A percentile compares a stretch with the other conserved stretches of the same genome.
Evolutionary conservation across 148 eudicot genomes (phyloP).

Genomic region (Cornus florida): DNA sequence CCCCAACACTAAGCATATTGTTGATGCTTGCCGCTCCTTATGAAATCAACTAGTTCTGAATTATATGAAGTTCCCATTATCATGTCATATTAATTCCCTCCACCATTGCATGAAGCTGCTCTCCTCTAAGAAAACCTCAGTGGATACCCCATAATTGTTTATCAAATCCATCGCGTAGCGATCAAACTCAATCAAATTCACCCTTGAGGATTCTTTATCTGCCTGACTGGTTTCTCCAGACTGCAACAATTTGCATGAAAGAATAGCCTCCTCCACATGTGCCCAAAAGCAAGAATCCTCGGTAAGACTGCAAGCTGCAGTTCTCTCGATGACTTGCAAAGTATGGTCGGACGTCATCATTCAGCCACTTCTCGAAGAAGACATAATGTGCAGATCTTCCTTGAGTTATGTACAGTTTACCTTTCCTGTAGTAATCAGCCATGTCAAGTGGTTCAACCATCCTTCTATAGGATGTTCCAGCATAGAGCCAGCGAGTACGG

Average conservation of each 20-base stretch:
- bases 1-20: too few relatives aligned
- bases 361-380: constrained; percentile 23
- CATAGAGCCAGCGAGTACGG: too few relatives aligned
- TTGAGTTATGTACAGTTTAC: constrained; percentile 4
- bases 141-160: neutral
- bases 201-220: neutral
- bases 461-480: constrained; percentile 27
- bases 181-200: constrained; percentile 20
- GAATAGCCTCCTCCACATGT: constrained; percentile 34
- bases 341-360: constrained; percentile 4
- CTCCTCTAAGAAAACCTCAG: too few relatives aligned
- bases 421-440: constrained; percentile 31
- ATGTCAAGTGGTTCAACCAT: constrained; percentile 6
- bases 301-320: constrained; percentile 20
- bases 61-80: too few relatives aligned
- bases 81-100: too few relatives aligned
- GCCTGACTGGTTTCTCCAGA: neutral
- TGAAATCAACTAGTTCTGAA: too few relatives aligned
- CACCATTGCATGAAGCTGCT: too few relatives aligned
- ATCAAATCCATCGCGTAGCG: constrained; percentile 1
- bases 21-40: too few relatives aligned
- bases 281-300: constrained; percentile 49
- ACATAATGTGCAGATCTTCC: constrained; percentile 29
- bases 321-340: neutral
- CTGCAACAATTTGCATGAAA: neutral